Percentiles rank a stretch among this genome's conserved stretches.
Evolutionary conservation across 805 yeast genomes (phyloP).

Genomic region (Lachancea sp.): DNA sequence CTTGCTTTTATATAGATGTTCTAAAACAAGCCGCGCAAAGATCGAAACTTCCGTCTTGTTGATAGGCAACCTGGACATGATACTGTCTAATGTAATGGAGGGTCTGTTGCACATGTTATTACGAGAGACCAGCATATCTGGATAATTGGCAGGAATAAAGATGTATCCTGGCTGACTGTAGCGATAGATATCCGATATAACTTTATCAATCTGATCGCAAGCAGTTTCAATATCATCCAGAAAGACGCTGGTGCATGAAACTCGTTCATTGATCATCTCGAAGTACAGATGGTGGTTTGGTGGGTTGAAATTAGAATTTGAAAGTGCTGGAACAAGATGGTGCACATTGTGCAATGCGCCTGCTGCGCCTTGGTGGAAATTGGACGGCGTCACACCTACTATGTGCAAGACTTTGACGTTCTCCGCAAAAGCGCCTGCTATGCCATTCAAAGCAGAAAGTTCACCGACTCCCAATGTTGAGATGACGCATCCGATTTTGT

Average conservation of each 20-base stretch:
- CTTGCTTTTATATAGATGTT: slow-evolving; percentile 44
- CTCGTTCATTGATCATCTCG: slow-evolving; percentile 49
- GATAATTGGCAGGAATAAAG: slow-evolving; percentile 68
- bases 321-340: slow-evolving; percentile 51
- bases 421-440: slow-evolving; percentile 80
- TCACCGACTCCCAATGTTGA: slow-evolving; percentile 88
- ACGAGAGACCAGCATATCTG: slow-evolving; percentile 40
- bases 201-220: slow-evolving; percentile 54
- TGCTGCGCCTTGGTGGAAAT: slow-evolving; percentile 3
- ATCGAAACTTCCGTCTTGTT: not conserved
- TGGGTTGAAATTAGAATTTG: slow-evolving; percentile 37
- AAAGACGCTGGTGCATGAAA: slow-evolving; percentile 51
- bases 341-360: slow-evolving; percentile 38
- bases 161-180: slow-evolving; percentile 76
- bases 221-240: slow-evolving; percentile 42
- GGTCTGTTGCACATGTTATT: slow-evolving; percentile 29
- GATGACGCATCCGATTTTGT: slow-evolving; percentile 57
- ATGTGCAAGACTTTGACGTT: slow-evolving; percentile 73
- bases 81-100: not conserved
- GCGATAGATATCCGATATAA: slow-evolving; percentile 48
- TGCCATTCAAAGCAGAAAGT: slow-evolving; percentile 74
- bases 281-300: slow-evolving; percentile 67
- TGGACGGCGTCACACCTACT: slow-evolving; percentile 58
- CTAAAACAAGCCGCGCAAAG: slow-evolving; percentile 36
- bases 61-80: not conserved